Evolutionary conservation across 768 basidiomycete species (phyloP), one percentile per base, ranked within the genome.

Genomic region (Kwoniella europaea): DNA sequence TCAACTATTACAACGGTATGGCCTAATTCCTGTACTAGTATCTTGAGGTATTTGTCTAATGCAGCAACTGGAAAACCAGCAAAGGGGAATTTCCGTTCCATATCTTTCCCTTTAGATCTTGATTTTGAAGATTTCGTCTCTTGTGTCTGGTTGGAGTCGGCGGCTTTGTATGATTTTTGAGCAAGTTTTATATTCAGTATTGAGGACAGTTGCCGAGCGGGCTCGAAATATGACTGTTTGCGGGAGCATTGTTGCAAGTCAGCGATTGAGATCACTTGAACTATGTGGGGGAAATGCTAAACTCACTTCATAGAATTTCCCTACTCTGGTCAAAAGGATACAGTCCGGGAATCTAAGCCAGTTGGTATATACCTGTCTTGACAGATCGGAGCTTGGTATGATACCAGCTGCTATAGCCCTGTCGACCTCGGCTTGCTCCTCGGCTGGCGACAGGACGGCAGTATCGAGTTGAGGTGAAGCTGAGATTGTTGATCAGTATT

Each of bases 1-100:
- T 98, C 95, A 79, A 95, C 95, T 84, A 97, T 86, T 42, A 96
- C 94, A 13, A 97, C 94, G 75, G 92, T 94, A 24, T 90, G 90
- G 59, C 89, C 90, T 71, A 93, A 87, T 71, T 90, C 88, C 81
- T 93, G 91, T 5, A 98, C 91, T 44, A 98, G 86, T 18, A 89
- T 86, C 83, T 93, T 95, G 80, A 97, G 87, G 83, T 95, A 87
- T 79, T 91, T 93, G 85, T 93, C 90, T 50, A 96, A 87, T 73
- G 95, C 91, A 72, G 87, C 81, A 27, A 94, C 84, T 0, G 95
- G 95, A 83, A 98, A 98, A 20, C 95, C 95, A 78, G 92, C 92
- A 90, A 98, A 96, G 10, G 88, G 86, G 54, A 93, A 82, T 18
- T 62, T 63, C 1, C 71, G 66, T 20, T 64, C 63, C 2, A 44